Evolutionary conservation across 2,329 filamentous ascomycete genomes (phyloP).

Genomic region (Purpureocillium lavendulum): DNA sequence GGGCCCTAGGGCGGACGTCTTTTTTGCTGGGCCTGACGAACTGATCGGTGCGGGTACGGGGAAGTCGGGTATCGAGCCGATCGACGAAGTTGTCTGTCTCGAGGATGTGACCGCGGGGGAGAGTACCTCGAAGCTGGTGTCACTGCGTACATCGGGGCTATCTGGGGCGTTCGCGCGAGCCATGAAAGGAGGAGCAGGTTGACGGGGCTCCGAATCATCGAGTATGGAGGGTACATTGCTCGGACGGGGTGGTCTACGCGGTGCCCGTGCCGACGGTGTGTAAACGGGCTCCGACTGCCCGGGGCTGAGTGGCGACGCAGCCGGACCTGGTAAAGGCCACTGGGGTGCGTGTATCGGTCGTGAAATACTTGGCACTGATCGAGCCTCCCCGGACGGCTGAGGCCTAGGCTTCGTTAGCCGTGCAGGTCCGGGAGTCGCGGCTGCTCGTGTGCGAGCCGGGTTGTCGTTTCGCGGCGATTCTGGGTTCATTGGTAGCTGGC

Average conservation of each 20-base stretch:
- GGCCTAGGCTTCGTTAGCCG: conserved; percentile 11
- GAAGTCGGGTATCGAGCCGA: conserved; percentile 52
- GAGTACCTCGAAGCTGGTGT: conserved; percentile 27
- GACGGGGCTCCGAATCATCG: conserved; percentile 46
- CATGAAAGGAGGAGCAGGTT: conserved; percentile 44
- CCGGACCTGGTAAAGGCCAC: conserved; percentile 41
- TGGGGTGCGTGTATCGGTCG: conserved; percentile 44
- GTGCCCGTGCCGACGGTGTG: conserved; percentile 39
- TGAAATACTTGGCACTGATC: conserved; percentile 29
- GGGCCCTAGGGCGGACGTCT: conserved; percentile 48
- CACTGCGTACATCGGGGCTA: conserved; percentile 21
- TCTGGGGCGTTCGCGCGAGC: conserved; percentile 22
- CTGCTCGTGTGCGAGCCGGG: background rate
- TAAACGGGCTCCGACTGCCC: conserved; percentile 36
- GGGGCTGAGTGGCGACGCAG: conserved; percentile 22
- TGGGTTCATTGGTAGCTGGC: conserved; percentile 12
- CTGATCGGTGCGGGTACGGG: conserved; percentile 30
- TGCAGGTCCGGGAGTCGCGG: conserved; percentile 6
- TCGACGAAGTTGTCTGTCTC: conserved; percentile 42
- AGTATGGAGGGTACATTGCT: conserved; percentile 51
- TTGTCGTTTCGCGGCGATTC: background rate
- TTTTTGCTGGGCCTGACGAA: conserved; percentile 24
- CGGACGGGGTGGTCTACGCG: conserved; percentile 51
- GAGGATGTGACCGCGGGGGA: conserved; percentile 40
- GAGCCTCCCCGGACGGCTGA: conserved; percentile 15